These are phyloP conservation scores for Crithidia sp. DNA, from an alignment of 208 protist species.

Conservation along the genomic window DNA sequence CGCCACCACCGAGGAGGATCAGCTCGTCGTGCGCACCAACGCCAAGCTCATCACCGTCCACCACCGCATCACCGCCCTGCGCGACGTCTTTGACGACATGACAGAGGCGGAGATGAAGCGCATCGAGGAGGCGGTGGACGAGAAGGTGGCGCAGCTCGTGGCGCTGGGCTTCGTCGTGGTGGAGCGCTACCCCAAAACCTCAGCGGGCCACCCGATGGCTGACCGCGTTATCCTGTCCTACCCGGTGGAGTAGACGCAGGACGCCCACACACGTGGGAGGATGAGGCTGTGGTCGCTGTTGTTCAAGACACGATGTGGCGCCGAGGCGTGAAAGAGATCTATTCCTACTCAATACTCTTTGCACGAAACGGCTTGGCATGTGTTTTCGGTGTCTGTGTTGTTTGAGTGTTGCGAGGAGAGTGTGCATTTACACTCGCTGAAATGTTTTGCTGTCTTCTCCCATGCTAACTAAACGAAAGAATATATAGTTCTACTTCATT, in stretches of 20 bases:
- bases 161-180: conserved; percentile 67
- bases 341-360: too few species aligned
- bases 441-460: too few species aligned
- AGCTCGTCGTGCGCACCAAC: conserved; percentile 62
- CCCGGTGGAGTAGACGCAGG: conserved; percentile 21
- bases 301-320: too few species aligned
- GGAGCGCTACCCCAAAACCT: conserved; percentile 71
- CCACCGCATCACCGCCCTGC: conserved; percentile 51
- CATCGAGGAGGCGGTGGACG: conserved; percentile 53
- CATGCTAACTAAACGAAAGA: too few species aligned
- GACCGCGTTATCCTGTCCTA: conserved; percentile 84
- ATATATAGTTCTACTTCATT: too few species aligned
- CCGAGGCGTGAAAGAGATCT: too few species aligned
- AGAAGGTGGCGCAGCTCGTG: conserved; percentile 50
- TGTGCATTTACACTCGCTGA: too few species aligned
- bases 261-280: background rate
- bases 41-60: conserved; percentile 82
- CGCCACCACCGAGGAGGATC: conserved; percentile 63
- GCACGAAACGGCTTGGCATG: too few species aligned
- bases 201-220: conserved; percentile 71
- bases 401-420: too few species aligned
- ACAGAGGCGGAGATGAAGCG: conserved; percentile 35
- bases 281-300: too few species aligned
- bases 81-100: conserved; percentile 57
- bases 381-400: background rate